These are phyloP conservation scores for Penicillium salamii DNA, from an alignment of 495 filamentous ascomycete genomes.

Conservation along the genomic window DNA sequence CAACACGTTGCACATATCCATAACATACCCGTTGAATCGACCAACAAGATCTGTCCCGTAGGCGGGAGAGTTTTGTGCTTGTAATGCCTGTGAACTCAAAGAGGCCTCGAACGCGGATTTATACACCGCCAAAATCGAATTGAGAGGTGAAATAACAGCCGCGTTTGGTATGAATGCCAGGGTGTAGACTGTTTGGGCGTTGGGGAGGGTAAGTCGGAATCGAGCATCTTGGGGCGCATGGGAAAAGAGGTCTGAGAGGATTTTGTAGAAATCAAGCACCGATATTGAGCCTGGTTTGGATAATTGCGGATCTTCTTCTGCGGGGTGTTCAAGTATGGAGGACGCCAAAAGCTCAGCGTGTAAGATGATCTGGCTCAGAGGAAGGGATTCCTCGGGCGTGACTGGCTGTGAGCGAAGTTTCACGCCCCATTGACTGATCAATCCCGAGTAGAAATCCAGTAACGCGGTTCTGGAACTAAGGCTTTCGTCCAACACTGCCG, in stretches of 20 bases:
- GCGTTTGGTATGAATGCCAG: constrained; percentile 63
- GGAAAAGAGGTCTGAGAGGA: constrained; percentile 53
- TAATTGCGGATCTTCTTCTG: constrained; percentile 6
- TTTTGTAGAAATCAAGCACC: constrained; percentile 70
- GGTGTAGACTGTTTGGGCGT: constrained; percentile 65
- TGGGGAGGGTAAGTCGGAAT: constrained; percentile 64
- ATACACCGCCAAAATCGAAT: constrained; percentile 61
- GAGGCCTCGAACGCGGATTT: constrained; percentile 73
- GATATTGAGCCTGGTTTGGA: constrained; percentile 27
- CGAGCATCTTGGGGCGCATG: constrained; percentile 44
- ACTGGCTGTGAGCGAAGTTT: constrained; percentile 30
- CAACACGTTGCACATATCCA: constrained; percentile 85
- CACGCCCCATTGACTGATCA: constrained; percentile 68
- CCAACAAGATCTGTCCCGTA: constrained; percentile 53
- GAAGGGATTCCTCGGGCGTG: constrained; percentile 26
- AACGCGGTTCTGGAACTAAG: constrained; percentile 51
- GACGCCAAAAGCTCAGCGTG: constrained; percentile 63
- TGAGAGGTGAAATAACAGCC: constrained; percentile 67
- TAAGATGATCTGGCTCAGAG: constrained; percentile 46
- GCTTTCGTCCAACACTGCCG: constrained; percentile 50
- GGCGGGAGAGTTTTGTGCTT: constrained; percentile 32
- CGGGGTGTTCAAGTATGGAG: constrained; percentile 53
- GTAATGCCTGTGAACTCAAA: constrained; percentile 41
- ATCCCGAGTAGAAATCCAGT: constrained; percentile 65
- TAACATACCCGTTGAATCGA: constrained; percentile 80